Evolutionary conservation across 805 yeast species (phyloP).

Genomic region (Pichia phayaonensis): DNA sequence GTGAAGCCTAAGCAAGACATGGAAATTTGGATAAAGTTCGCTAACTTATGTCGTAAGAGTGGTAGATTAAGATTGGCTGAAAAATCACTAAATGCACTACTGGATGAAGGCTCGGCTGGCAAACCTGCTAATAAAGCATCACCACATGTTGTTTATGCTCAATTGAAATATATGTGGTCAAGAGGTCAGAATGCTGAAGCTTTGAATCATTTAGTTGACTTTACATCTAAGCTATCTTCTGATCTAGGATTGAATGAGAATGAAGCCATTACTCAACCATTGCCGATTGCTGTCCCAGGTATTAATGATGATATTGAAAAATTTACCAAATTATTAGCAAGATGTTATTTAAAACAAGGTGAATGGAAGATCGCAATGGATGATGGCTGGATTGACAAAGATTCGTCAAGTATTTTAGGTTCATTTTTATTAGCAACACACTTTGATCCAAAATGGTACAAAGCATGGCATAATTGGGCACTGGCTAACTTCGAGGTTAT

Average conservation of each 20-base stretch:
- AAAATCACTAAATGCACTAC: conserved; percentile 70
- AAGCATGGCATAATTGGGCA: conserved; percentile 99
- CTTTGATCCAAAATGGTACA: conserved; percentile 89
- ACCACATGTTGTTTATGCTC: conserved; percentile 96
- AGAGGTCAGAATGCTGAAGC: conserved; percentile 86
- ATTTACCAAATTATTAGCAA: conserved; percentile 76
- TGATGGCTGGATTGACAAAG: conserved; percentile 70
- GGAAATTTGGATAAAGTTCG: conserved; percentile 98
- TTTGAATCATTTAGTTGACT: conserved; percentile 73
- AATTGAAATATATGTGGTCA: conserved; percentile 95
- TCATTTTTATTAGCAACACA: conserved; percentile 92
- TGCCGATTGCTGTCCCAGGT: conserved; percentile 67
- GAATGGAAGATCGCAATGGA: conserved; percentile 92
- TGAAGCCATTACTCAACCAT: conserved; percentile 78
- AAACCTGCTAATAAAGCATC: conserved; percentile 63
- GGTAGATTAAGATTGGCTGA: conserved; percentile 91
- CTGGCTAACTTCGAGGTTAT: conserved; percentile 94
- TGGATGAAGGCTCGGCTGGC: conserved; percentile 52
- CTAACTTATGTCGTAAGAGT: conserved; percentile 89
- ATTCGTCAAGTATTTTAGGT: conserved; percentile 73
- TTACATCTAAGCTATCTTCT: conserved; percentile 83
- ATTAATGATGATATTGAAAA: conserved; percentile 71
- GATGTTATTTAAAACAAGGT: conserved; percentile 96
- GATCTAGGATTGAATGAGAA: conserved; percentile 83
- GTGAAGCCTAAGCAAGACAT: conserved; percentile 92